Evolutionary conservation across 2,329 filamentous ascomycete genomes (phyloP), one percentile per base, ranked within the genome.

Genomic region (Trichoderma aggressivum): DNA sequence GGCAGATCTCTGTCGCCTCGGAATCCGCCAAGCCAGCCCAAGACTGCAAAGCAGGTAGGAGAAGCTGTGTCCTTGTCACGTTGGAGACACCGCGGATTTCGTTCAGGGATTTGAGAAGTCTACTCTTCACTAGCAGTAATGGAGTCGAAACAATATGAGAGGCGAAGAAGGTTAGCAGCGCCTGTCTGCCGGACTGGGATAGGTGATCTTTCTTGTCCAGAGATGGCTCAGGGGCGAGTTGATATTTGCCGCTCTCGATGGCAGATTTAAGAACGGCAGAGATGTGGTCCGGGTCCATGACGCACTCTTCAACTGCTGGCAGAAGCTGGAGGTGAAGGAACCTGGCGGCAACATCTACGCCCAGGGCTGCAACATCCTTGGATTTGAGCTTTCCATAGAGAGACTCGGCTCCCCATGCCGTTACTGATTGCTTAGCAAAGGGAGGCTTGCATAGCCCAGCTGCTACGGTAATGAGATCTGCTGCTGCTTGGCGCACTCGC

Each of bases 291-390:
- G 89, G 83, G 77, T 98, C 94, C 74, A 98, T 88, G 4, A 95
- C 86, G 76, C 91, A 97, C 80, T 98, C 96, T 80, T 98, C 94
- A 11, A 97, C 82, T 2, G 87, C 88, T 0, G 93, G 93, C 24
- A 93, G 80, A n/a, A 98, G 81, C 47, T 92, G 85, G 24, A 88
- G 84, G 24, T 88, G 86, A 1, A 96, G 77, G 24, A 97, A 81
- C 71, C 88, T 90, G 56, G 86, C 82, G 2, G 84, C 83, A 68
- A 91, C 86, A 28, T 90, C 86, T 1, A 82, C 77, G 4, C 87
- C 80, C 68, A 97, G 84, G 84, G 87, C 88, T 59, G 86, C 83
- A 18, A 91, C 79, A 43, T 85, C 80, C 32, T 81, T 82, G 7
- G 82, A 74, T 26, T 73, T 72, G 8, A 66, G 82, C 60, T 85